Percentiles rank a stretch among this genome's conserved stretches.
Conservation (phyloP, 1,284 basidiomycete species). For the Coniferiporia weirii region DNA sequence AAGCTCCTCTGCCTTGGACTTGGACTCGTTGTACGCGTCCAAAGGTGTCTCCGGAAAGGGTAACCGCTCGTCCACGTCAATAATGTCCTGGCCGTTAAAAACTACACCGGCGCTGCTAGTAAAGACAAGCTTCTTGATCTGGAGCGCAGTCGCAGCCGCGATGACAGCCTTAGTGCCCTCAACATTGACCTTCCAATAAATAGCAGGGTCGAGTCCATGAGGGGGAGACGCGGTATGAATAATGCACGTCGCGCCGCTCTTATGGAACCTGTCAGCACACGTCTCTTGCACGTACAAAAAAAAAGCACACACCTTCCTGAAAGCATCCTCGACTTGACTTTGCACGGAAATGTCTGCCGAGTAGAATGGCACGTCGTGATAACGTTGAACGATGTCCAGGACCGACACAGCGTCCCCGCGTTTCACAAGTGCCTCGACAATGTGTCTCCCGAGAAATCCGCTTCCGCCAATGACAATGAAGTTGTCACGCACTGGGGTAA, state of each 20-base stretch:
- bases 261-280: slow-evolving; percentile 10
- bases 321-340: slow-evolving; percentile 62
- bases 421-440: slow-evolving; percentile 76
- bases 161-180: slow-evolving; percentile 87
- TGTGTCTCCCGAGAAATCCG: slow-evolving; percentile 88
- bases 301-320: slow-evolving; percentile 55
- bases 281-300: not conserved
- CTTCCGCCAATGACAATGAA: slow-evolving; percentile 88
- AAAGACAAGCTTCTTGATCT: slow-evolving; percentile 87
- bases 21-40: slow-evolving; percentile 97
- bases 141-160: slow-evolving; percentile 66
- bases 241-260: slow-evolving; percentile 82
- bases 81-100: slow-evolving; percentile 79
- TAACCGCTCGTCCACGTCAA: slow-evolving; percentile 88
- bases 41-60: slow-evolving; percentile 71
- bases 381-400: slow-evolving; percentile 87
- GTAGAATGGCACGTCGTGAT: slow-evolving; percentile 82
- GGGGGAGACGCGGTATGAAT: slow-evolving; percentile 96
- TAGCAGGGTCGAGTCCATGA: slow-evolving; percentile 62
- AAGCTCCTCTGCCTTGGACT: slow-evolving; percentile 83
- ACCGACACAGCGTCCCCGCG: slow-evolving; percentile 79
- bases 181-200: slow-evolving; percentile 94
- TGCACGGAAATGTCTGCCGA: slow-evolving; percentile 82
- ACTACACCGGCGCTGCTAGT: slow-evolving; percentile 94
- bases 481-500: slow-evolving; percentile 35